Conservation (phyloP, 2,329 filamentous ascomycete species). For the Ceratocystis cubensis region DNA sequence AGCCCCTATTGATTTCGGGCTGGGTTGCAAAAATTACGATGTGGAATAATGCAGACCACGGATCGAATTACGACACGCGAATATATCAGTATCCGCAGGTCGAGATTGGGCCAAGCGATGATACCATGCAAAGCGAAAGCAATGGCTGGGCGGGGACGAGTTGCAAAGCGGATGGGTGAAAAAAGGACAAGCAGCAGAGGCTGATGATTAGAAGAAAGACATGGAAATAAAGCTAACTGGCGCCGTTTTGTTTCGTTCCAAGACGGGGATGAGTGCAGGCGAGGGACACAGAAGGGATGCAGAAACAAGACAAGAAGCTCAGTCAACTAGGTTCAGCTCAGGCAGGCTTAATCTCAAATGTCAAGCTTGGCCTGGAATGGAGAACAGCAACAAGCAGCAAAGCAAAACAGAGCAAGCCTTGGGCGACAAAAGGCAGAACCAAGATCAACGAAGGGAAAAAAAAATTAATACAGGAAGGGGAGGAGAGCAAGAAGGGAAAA, state of each 20-base stretch:
- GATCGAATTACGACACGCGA: neutral
- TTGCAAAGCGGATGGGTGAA: conserved; percentile 13
- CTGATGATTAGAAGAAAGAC: conserved; percentile 22
- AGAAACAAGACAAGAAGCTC: conserved; percentile 12
- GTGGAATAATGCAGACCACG: neutral
- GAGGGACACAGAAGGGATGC: conserved; percentile 10
- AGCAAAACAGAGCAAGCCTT: neutral
- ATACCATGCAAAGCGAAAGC: neutral
- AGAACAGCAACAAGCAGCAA: neutral
- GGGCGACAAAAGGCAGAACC: neutral
- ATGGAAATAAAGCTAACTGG: conserved; percentile 21
- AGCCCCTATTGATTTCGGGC: neutral
- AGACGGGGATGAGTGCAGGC: neutral
- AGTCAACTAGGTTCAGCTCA: neutral
- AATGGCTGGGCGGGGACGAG: neutral
- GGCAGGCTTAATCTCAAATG: neutral
- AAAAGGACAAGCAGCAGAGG: conserved; percentile 9
- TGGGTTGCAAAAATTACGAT: neutral
- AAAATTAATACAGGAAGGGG: conserved; percentile 20
- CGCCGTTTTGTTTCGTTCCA: conserved; percentile 2
- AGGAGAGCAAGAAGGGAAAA: neutral
- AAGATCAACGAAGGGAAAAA: neutral
- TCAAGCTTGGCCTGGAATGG: conserved; percentile 4
- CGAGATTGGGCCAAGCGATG: neutral
- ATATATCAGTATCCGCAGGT: neutral